Percentiles rank a stretch among this genome's conserved stretches.
phyloP scores from a whole-genome alignment of 768 basidiomycete genomes.

The Boletus barrowsii region DNA sequence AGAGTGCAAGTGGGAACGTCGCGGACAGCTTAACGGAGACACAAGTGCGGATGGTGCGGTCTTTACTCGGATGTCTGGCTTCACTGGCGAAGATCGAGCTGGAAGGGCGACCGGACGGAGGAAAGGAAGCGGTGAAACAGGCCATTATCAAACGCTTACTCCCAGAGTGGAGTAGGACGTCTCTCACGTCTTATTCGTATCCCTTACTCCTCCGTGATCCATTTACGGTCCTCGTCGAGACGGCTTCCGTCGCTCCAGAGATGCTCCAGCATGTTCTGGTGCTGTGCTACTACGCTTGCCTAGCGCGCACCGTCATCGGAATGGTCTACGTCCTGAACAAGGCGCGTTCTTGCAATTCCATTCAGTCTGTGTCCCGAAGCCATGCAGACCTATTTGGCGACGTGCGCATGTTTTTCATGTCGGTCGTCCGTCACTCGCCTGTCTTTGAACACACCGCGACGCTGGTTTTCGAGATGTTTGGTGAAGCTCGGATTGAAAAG shows the following conservation, averaged over 20 bases:
- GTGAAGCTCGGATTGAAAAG: constrained; percentile 82
- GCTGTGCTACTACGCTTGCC: constrained; percentile 85
- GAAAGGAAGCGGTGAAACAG: constrained; percentile 72
- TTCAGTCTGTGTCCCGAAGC: constrained; percentile 42
- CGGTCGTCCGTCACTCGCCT: constrained; percentile 84
- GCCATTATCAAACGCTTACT: constrained; percentile 86
- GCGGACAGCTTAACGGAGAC: constrained; percentile 69
- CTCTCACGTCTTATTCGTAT: constrained; percentile 77
- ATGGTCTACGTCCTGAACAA: constrained; percentile 81
- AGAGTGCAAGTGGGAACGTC: constrained; percentile 43
- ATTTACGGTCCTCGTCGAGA: constrained; percentile 84
- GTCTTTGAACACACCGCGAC: constrained; percentile 84
- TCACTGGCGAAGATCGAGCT: constrained; percentile 68
- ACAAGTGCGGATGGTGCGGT: constrained; percentile 72
- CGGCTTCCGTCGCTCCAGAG: constrained; percentile 85
- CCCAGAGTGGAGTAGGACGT: constrained; percentile 89
- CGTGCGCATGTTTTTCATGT: constrained; percentile 87
- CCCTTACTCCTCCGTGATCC: constrained; percentile 90
- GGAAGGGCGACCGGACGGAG: constrained; percentile 67
- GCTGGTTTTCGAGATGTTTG: constrained; percentile 73
- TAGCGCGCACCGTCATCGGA: constrained; percentile 83
- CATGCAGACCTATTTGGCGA: constrained; percentile 80
- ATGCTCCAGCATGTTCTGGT: constrained; percentile 87
- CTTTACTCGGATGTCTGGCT: constrained; percentile 66
- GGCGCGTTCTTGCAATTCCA: constrained; percentile 51